These are phyloP conservation scores for Bolboschoenoplectus hybrid DNA, from an alignment of 202 grass and related monocot genomes.

Conservation along the genomic window DNA sequence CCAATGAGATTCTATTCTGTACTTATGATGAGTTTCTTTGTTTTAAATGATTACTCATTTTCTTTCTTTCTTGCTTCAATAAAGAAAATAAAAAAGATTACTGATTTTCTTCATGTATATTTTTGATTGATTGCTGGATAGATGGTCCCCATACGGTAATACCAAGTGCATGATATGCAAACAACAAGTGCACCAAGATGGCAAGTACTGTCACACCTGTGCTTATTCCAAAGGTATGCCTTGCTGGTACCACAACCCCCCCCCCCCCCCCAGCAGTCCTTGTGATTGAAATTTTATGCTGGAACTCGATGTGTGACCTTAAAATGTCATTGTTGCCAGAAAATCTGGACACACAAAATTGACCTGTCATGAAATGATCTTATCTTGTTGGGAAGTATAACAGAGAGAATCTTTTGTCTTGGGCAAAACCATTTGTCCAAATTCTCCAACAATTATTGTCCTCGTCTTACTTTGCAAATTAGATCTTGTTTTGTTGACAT, in stretches of 20 bases:
- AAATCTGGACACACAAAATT: neutral
- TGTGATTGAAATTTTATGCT: neutral
- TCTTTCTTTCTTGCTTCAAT: neutral
- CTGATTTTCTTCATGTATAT: constrained; percentile 29
- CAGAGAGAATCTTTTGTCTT: neutral
- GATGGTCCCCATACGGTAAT: constrained; percentile 95
- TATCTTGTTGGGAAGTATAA: constrained; percentile 12
- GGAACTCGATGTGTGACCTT: neutral
- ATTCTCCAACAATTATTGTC: constrained; percentile 6
- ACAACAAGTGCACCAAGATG: constrained; percentile 97
- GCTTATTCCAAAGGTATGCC: constrained; percentile 89
- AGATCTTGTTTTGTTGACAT: constrained; percentile 28
- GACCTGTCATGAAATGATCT: constrained; percentile 16
- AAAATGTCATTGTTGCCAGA: neutral
- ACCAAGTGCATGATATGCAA: constrained; percentile 95
- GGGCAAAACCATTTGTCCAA: constrained; percentile 21
- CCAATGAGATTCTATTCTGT: neutral
- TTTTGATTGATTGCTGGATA: constrained; percentile 30
- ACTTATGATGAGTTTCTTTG: neutral
- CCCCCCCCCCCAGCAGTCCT: neutral
- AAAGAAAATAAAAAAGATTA: neutral
- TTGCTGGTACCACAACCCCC: neutral
- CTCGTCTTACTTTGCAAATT: neutral
- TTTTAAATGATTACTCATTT: neutral
- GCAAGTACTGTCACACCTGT: constrained; percentile 97